These are phyloP conservation scores for Thalassiosira oceanica DNA, from an alignment of 352 stramenopile genomes.

Conservation along the genomic window DNA sequence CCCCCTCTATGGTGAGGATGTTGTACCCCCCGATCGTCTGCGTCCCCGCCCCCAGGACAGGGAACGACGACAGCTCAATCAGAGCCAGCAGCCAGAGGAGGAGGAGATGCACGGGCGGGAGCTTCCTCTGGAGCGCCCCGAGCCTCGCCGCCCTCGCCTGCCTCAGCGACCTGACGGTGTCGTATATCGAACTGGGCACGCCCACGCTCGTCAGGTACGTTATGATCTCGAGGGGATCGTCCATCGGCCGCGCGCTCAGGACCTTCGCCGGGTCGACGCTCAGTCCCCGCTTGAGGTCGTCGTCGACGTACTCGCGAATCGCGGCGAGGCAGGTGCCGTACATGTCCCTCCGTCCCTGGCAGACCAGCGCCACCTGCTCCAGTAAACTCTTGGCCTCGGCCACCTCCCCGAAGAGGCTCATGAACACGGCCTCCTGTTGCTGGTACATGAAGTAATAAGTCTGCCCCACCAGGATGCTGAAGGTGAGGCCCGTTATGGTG, in stretches of 20 bases:
- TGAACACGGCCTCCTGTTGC: slow-evolving; percentile 81
- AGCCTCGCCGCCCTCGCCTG: slow-evolving; percentile 68
- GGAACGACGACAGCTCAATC: slow-evolving; percentile 74
- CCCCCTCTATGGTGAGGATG: slow-evolving; percentile 73
- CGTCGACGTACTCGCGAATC: slow-evolving; percentile 53
- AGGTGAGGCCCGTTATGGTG: slow-evolving; percentile 61
- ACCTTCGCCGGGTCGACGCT: slow-evolving; percentile 21
- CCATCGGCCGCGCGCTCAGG: slow-evolving; percentile 13
- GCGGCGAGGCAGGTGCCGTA: slow-evolving; percentile 31
- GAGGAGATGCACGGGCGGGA: slow-evolving; percentile 67
- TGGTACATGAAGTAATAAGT: slow-evolving; percentile 80
- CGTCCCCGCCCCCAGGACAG: slow-evolving; percentile 74
- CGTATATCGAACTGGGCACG: slow-evolving; percentile 69
- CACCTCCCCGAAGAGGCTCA: slow-evolving; percentile 79
- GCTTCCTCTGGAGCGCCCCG: slow-evolving; percentile 71
- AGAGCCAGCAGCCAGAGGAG: slow-evolving; percentile 69
- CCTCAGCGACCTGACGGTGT: slow-evolving; percentile 72
- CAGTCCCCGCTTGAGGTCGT: slow-evolving; percentile 47
- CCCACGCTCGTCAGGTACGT: slow-evolving; percentile 69
- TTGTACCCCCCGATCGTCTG: slow-evolving; percentile 74
- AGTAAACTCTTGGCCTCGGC: slow-evolving; percentile 78
- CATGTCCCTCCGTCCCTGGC: slow-evolving; percentile 35
- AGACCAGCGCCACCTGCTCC: slow-evolving; percentile 66
- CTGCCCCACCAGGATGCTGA: slow-evolving; percentile 57
- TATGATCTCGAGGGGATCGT: slow-evolving; percentile 62